Conservation (phyloP, 2,329 filamentous ascomycete genomes). For the Fusarium domesticum region DNA sequence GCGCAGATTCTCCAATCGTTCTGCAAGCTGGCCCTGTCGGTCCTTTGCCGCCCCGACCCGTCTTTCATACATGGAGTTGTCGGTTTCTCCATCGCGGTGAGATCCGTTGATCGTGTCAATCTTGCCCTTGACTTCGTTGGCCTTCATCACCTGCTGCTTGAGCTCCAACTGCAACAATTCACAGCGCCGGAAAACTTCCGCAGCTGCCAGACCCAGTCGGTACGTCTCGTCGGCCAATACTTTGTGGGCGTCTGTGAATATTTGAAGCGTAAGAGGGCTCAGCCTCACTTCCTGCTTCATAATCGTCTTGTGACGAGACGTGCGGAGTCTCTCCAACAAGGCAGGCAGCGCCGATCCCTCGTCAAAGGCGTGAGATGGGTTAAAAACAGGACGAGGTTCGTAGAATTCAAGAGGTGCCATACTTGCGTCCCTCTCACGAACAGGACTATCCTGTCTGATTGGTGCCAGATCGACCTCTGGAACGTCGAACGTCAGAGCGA, state of each 20-base stretch:
- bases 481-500: slow-evolving; percentile 58
- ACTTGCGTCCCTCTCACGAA: slow-evolving; percentile 41
- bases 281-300: slow-evolving; percentile 67
- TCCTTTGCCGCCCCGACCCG: slow-evolving; percentile 54
- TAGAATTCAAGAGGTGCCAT: slow-evolving; percentile 51
- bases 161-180: slow-evolving; percentile 66
- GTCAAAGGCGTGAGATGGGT: slow-evolving; percentile 60
- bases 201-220: slow-evolving; percentile 64
- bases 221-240: slow-evolving; percentile 68
- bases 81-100: slow-evolving; percentile 48
- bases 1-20: slow-evolving; percentile 58
- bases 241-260: slow-evolving; percentile 71
- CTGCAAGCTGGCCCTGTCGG: slow-evolving; percentile 54
- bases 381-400: slow-evolving; percentile 64
- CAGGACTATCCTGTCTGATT: slow-evolving; percentile 43
- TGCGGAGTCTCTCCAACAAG: slow-evolving; percentile 55
- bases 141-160: slow-evolving; percentile 63
- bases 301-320: slow-evolving; percentile 57
- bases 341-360: slow-evolving; percentile 53
- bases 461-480: slow-evolving; percentile 51
- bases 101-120: slow-evolving; percentile 60
- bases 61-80: slow-evolving; percentile 56
- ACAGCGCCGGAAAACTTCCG: slow-evolving; percentile 70
- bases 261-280: slow-evolving; percentile 66
- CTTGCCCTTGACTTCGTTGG: slow-evolving; percentile 61